Evolutionary conservation across 2,329 filamentous ascomycete species (phyloP).

Genomic region (Arachnopeziza araneosa): DNA sequence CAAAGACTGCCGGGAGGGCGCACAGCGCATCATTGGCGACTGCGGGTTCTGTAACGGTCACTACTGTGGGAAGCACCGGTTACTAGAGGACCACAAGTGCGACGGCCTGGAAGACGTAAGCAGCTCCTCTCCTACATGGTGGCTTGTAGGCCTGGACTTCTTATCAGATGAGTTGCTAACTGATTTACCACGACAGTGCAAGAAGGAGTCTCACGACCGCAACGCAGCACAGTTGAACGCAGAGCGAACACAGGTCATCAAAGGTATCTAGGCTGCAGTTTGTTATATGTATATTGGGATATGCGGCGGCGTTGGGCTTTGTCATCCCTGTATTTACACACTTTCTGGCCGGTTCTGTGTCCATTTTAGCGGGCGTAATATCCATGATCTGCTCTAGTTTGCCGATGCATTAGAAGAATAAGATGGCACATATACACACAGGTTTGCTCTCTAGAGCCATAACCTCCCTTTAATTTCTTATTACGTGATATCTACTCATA

Average conservation of each 20-base stretch:
- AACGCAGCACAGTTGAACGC: slow-evolving; percentile 89
- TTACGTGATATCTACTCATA: no score
- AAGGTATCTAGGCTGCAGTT: slow-evolving; percentile 61
- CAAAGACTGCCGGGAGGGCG: slow-evolving; percentile 81
- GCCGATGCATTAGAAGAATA: background rate
- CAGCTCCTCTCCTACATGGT: slow-evolving; percentile 31
- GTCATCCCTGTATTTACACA: slow-evolving; percentile 13
- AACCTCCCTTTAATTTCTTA: no score
- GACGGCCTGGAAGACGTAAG: slow-evolving; percentile 81
- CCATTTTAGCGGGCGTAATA: slow-evolving; percentile 15
- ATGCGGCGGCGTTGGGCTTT: background rate
- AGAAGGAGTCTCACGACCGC: slow-evolving; percentile 91
- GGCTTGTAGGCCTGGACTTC: slow-evolving; percentile 37
- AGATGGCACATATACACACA: background rate
- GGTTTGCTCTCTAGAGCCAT: no score
- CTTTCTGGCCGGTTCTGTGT: slow-evolving; percentile 3
- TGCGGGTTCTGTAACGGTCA: slow-evolving; percentile 92
- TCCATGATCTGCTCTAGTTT: background rate
- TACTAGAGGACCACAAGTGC: slow-evolving; percentile 93
- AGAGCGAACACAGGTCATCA: slow-evolving; percentile 91
- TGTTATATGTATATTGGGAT: background rate
- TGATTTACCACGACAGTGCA: slow-evolving; percentile 54
- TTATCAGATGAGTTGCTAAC: slow-evolving; percentile 29
- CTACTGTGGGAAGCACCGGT: slow-evolving; percentile 90
- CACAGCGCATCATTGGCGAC: slow-evolving; percentile 92